Evolutionary conservation across 768 basidiomycete species (phyloP).

Genomic region (Leccinum variicolor): DNA sequence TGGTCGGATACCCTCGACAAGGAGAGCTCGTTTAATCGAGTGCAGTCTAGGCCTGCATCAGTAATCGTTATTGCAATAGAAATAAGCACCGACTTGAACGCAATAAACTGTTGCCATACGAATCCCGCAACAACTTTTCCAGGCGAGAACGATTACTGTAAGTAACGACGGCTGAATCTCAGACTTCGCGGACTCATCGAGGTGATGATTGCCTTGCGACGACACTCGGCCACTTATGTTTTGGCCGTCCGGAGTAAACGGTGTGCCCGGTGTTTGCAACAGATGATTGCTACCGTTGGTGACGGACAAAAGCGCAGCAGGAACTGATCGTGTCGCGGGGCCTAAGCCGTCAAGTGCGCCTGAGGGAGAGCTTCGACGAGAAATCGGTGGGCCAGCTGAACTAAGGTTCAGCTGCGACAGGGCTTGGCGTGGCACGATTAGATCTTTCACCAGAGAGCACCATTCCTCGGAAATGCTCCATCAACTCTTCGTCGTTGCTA

Average conservation of each 20-base stretch:
- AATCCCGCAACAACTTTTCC: constrained; percentile 94
- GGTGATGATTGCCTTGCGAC: constrained; percentile 40
- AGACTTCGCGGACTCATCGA: constrained; percentile 47
- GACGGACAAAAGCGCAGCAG: constrained; percentile 71
- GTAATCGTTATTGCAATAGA: background rate
- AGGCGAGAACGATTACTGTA: constrained; percentile 76
- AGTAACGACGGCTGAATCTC: constrained; percentile 68
- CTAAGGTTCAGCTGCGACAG: constrained; percentile 45
- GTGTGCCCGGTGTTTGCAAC: constrained; percentile 62
- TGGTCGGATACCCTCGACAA: constrained; percentile 98
- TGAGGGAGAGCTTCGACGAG: constrained; percentile 74
- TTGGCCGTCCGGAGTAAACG: constrained; percentile 59
- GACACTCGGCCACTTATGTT: constrained; percentile 62
- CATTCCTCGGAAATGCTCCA: constrained; percentile 69
- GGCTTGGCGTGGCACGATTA: constrained; percentile 52
- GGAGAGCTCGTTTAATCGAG: constrained; percentile 92
- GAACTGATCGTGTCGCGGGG: constrained; percentile 71
- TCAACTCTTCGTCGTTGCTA: constrained; percentile 80
- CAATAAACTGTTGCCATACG: constrained; percentile 88
- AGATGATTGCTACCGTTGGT: constrained; percentile 48
- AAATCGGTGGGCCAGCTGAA: constrained; percentile 40
- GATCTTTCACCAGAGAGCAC: constrained; percentile 64
- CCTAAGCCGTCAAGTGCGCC: constrained; percentile 58
- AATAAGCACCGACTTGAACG: constrained; percentile 59
- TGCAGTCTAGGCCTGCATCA: constrained; percentile 90